phyloP scores from a whole-genome alignment of 768 basidiomycete genomes.

The Pholiota molesta region DNA sequence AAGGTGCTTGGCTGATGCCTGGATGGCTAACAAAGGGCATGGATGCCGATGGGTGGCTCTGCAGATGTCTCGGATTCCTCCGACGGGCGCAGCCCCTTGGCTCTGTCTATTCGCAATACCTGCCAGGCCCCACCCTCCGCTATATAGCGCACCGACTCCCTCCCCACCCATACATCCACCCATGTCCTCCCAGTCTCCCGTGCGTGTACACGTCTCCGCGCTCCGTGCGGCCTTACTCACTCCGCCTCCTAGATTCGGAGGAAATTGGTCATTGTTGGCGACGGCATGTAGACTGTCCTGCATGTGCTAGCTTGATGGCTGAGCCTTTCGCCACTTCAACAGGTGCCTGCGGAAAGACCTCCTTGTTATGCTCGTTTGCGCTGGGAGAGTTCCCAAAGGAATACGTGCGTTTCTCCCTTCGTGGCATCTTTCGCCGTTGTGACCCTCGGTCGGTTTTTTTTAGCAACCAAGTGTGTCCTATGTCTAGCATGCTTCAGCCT shows the following conservation, averaged over 20 bases:
- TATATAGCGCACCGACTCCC: conserved; percentile 13
- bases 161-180: conserved; percentile 8
- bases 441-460: conserved; percentile 12
- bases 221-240: conserved; percentile 7
- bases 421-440: conserved; percentile 16
- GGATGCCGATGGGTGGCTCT: conserved; percentile 14
- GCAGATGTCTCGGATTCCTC: too few relatives aligned
- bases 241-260: conserved; percentile 70
- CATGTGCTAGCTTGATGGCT: conserved; percentile 21
- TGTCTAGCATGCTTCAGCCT: conserved; percentile 18
- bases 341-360: conserved; percentile 98
- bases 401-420: conserved; percentile 65
- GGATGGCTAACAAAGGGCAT: conserved; percentile 19
- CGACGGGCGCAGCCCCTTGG: too few relatives aligned
- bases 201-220: conserved; percentile 35
- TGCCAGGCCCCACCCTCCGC: conserved; percentile 18
- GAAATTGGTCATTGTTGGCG: conserved; percentile 96
- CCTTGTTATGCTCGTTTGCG: conserved; percentile 87
- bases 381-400: conserved; percentile 95
- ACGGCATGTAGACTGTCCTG: conserved; percentile 61
- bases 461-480: conserved; percentile 59
- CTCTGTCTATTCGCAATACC: conserved; percentile 18
- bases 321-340: conserved; percentile 21
- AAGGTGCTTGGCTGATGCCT: conserved; percentile 15
- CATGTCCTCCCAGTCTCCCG: conserved; percentile 61